Evolutionary conservation across 148 eudicot species (phyloP).

Genomic region (Arbutus unedo): DNA sequence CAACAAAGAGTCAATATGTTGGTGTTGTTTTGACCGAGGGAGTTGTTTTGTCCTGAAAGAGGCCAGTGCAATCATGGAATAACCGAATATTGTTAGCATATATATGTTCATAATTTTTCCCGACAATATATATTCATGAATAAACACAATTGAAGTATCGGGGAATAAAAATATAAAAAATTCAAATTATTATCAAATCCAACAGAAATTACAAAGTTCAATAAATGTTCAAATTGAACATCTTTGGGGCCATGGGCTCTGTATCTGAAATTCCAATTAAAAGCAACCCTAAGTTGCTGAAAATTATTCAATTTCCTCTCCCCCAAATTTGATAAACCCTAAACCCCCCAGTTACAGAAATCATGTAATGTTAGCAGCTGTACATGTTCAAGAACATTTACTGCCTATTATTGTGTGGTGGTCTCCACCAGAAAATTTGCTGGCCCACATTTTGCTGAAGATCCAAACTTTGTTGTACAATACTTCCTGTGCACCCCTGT

Average conservation of each 20-base stretch:
- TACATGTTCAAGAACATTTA: slow-evolving; percentile 3
- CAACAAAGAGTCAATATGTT: too few species aligned
- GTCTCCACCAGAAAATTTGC: slow-evolving; percentile 51
- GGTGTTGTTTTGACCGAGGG: too few species aligned
- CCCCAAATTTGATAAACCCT: not conserved
- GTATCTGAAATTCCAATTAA: not conserved
- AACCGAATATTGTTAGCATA: too few species aligned
- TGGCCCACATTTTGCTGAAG: slow-evolving; percentile 60
- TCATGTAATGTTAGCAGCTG: slow-evolving; percentile 20
- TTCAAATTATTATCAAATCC: slow-evolving; percentile 4
- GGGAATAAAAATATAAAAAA: not conserved
- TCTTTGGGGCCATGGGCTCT: not conserved
- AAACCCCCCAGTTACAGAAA: slow-evolving; percentile 9
- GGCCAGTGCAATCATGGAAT: too few species aligned
- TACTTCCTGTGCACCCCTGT: slow-evolving; percentile 82
- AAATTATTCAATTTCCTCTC: not conserved
- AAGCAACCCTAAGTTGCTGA: slow-evolving; percentile 28
- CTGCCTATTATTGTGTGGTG: slow-evolving; percentile 15
- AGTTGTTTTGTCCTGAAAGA: too few species aligned
- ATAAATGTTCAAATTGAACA: slow-evolving; percentile 13
- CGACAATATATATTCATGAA: too few species aligned
- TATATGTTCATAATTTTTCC: too few species aligned
- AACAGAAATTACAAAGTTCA: slow-evolving; percentile 5
- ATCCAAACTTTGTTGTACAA: slow-evolving; percentile 64
- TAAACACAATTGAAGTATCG: not conserved